Base-by-base conservation (phyloP, 306 rosid species). In the Fragaria ananassa region DNA sequence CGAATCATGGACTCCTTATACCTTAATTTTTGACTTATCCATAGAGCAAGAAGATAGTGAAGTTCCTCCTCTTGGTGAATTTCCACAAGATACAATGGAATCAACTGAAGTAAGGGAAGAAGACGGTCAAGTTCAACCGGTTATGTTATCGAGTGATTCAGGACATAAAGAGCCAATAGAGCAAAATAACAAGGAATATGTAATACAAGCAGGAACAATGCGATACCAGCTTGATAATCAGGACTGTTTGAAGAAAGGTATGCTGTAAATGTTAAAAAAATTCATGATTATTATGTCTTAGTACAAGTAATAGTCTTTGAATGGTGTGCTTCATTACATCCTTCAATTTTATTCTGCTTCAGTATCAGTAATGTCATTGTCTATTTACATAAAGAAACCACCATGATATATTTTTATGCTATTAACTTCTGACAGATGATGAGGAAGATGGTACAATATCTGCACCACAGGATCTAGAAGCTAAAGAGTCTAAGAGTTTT, bases 191-290 rank as follows among this genome's bases (percentile, higher is more conserved):
- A 75, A 68, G 73, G 77, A 77, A 76, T 76, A 51, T 71, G 74
- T 31, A 25, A 72, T 31, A 49, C 77, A 58, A 44, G 12, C 12
- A 19, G 82, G 77, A 64, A 68, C 79, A 18, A 35, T n/a, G 74
- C 47, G 81, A 69, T 50, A 81, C 76, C 80, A 53, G 50, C 80
- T 87, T 75, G 81, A 81, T 42, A 68, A 70, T 9, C 84, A 82
- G 64, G 23, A 78, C 81, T 82, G 87, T 74, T 74, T 71, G 51
- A 79, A 82, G 71, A 86, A 86, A 82, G 96, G 96, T 91, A 74
- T 41, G 53, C 15, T 70, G 0, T 3, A 60, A 21, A 2, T 46
- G 25, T 69, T 19, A 17, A 39, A 56, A 17, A 4, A 11, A n/a
- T 13, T 37, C 23, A 23, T 72, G 11, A 63, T 25, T 10, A 19